These are phyloP conservation scores for Scheffersomyces illinoinensis DNA, from an alignment of 1,139 yeast species.

Conservation along the genomic window DNA sequence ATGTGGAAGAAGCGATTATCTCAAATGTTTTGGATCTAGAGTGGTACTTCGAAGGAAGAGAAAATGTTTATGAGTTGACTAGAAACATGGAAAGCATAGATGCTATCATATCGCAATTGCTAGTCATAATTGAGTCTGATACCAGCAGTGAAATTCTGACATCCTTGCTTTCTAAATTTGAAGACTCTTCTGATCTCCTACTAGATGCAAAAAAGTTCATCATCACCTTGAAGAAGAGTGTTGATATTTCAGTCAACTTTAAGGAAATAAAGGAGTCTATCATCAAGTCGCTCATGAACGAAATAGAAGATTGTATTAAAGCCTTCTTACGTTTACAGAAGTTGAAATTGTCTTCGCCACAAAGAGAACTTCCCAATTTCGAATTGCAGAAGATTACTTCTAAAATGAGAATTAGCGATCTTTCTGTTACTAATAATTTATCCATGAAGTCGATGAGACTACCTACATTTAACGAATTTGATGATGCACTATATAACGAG, in stretches of 20 bases:
- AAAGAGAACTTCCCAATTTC: constrained; percentile 38
- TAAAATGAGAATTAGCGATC: constrained; percentile 34
- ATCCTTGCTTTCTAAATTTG: constrained; percentile 26
- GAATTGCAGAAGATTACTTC: constrained; percentile 42
- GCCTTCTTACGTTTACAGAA: constrained; percentile 41
- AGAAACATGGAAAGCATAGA: constrained; percentile 48
- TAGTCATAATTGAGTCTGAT: constrained; percentile 29
- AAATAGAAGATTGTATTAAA: constrained; percentile 48
- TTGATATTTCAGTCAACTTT: constrained; percentile 59
- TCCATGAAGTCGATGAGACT: constrained; percentile 22
- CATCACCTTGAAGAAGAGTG: constrained; percentile 38
- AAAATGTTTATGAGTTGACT: constrained; percentile 38
- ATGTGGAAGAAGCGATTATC: constrained; percentile 6
- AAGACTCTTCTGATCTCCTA: constrained; percentile 38
- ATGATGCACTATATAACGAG: constrained; percentile 29
- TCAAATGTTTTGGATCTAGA: constrained; percentile 17
- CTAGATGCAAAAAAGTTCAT: constrained; percentile 40
- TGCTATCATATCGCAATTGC: constrained; percentile 42
- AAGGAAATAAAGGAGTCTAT: constrained; percentile 56
- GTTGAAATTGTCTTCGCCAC: constrained; percentile 41
- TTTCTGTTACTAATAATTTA: constrained; percentile 13
- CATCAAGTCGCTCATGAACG: constrained; percentile 51
- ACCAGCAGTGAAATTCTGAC: constrained; percentile 12
- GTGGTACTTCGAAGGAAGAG: constrained; percentile 53
- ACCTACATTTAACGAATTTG: constrained; percentile 36